phyloP scores from a whole-genome alignment of 257 asterid genomes.

The Penstemon eatonii region DNA sequence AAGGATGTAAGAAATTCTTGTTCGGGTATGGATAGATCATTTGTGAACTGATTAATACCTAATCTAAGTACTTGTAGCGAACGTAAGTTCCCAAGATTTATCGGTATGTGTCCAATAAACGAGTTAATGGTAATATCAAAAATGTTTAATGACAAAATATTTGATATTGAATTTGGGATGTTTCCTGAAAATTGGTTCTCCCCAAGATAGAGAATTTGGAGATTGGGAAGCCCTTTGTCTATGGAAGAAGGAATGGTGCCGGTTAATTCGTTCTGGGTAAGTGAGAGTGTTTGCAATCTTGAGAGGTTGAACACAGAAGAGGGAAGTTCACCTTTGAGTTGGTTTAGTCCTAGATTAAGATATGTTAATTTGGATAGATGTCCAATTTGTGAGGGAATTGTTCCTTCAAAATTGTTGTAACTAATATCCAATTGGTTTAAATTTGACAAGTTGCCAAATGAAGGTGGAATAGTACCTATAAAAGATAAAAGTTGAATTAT shows the following conservation, averaged over 20 bases:
- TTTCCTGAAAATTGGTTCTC: conserved; percentile 14
- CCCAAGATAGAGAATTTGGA: conserved; percentile 2
- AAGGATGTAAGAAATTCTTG: conserved; percentile 19
- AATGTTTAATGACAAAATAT: conserved; percentile 3
- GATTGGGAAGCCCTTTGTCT: conserved; percentile 20
- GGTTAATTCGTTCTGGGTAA: background rate
- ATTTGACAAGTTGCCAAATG: conserved; percentile 24
- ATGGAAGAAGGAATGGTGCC: conserved; percentile 24
- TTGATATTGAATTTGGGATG: conserved; percentile 25
- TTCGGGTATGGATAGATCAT: background rate
- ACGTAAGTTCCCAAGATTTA: conserved; percentile 18
- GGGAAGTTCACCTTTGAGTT: conserved; percentile 12
- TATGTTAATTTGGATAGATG: background rate
- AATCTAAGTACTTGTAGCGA: conserved; percentile 1
- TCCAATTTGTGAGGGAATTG: conserved; percentile 18
- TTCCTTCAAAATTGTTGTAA: conserved; percentile 12
- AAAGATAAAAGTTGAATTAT: too few species aligned
- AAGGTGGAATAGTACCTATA: conserved; percentile 25
- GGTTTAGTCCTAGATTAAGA: background rate
- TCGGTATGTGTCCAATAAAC: conserved; percentile 26
- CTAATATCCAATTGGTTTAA: background rate
- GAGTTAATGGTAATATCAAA: conserved; percentile 3
- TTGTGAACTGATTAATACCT: background rate
- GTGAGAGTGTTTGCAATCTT: background rate
- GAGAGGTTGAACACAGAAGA: conserved; percentile 30